Percentiles rank a stretch among this genome's conserved stretches.
Evolutionary conservation across 495 filamentous ascomycete genomes (phyloP).

Genomic region (Immersiella caudata): DNA sequence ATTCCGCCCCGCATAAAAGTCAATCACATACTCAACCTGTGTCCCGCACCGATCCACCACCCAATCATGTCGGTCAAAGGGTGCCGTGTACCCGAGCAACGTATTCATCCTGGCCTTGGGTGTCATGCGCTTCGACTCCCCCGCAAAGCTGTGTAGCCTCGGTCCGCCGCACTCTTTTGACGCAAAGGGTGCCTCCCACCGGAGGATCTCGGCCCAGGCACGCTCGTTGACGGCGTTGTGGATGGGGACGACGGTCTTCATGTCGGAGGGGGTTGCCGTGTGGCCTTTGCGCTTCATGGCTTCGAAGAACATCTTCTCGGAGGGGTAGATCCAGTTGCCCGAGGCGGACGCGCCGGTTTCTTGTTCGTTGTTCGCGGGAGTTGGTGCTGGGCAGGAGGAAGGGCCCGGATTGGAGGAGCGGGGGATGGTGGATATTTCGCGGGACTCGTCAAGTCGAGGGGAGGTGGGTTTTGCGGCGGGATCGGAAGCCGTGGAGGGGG

Average conservation of each 20-base stretch:
- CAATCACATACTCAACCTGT: slow-evolving; percentile 91
- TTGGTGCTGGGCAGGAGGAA: slow-evolving; percentile 62
- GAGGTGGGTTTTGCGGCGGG: slow-evolving; percentile 17
- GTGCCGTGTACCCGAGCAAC: slow-evolving; percentile 80
- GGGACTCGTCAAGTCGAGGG: slow-evolving; percentile 44
- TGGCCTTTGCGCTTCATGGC: slow-evolving; percentile 84
- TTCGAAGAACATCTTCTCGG: slow-evolving; percentile 93
- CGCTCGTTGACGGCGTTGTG: slow-evolving; percentile 97
- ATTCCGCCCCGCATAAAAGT: slow-evolving; percentile 87
- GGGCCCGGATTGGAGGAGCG: slow-evolving; percentile 70
- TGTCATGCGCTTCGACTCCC: slow-evolving; percentile 70
- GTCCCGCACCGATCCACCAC: slow-evolving; percentile 92
- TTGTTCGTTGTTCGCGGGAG: slow-evolving; percentile 67
- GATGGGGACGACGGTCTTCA: slow-evolving; percentile 90
- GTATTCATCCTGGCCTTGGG: slow-evolving; percentile 82
- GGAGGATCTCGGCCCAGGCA: slow-evolving; percentile 79
- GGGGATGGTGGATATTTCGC: slow-evolving; percentile 36
- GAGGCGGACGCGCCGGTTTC: slow-evolving; percentile 70
- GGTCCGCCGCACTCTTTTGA: slow-evolving; percentile 70
- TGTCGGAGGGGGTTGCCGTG: slow-evolving; percentile 62
- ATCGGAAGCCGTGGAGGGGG: slow-evolving; percentile 31
- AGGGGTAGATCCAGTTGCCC: slow-evolving; percentile 97
- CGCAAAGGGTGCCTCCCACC: slow-evolving; percentile 76
- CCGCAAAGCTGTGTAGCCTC: slow-evolving; percentile 79
- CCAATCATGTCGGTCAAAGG: slow-evolving; percentile 98